These are phyloP conservation scores for Trichosporon faecale DNA, from an alignment of 1,284 basidiomycete species.

Conservation along the genomic window DNA sequence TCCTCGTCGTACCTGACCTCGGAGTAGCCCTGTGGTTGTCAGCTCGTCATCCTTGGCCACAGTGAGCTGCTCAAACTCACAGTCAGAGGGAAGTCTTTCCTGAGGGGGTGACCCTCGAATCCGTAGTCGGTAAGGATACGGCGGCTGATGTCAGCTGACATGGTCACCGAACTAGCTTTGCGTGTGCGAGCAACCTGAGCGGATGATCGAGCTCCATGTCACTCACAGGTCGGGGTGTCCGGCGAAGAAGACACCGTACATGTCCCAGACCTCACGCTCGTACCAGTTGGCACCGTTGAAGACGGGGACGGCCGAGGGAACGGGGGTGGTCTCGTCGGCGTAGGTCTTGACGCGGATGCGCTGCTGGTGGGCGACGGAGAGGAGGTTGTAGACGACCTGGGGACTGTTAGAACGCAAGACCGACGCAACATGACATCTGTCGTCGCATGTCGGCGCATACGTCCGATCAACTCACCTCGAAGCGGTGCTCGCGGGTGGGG, in stretches of 20 bases:
- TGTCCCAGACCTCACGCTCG: constrained; percentile 96
- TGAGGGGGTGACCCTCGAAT: constrained; percentile 95
- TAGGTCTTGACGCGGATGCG: constrained; percentile 98
- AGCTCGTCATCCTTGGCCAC: not conserved
- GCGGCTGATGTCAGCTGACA: constrained; percentile 58
- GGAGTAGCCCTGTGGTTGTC: constrained; percentile 72
- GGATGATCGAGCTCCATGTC: not conserved
- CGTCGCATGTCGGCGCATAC: not conserved
- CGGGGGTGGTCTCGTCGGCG: constrained; percentile 89
- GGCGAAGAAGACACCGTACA: constrained; percentile 95
- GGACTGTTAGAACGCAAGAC: not conserved
- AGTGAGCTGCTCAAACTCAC: constrained; percentile 54
- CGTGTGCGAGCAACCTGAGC: not conserved
- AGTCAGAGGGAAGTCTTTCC: constrained; percentile 97
- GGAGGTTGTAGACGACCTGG: constrained; percentile 87
- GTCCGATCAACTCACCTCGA: constrained; percentile 61
- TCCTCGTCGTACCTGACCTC: constrained; percentile 98
- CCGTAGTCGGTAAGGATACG: constrained; percentile 98
- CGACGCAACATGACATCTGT: not conserved
- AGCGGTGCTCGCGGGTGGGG: constrained; percentile 87
- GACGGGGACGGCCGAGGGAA: constrained; percentile 75
- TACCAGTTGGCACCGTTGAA: constrained; percentile 95
- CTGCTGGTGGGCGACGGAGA: constrained; percentile 69
- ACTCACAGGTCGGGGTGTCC: constrained; percentile 92
- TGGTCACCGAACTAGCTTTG: not conserved